phyloP scores from a whole-genome alignment of 495 filamentous ascomycete species.

The Penicillium bovifimosum region DNA sequence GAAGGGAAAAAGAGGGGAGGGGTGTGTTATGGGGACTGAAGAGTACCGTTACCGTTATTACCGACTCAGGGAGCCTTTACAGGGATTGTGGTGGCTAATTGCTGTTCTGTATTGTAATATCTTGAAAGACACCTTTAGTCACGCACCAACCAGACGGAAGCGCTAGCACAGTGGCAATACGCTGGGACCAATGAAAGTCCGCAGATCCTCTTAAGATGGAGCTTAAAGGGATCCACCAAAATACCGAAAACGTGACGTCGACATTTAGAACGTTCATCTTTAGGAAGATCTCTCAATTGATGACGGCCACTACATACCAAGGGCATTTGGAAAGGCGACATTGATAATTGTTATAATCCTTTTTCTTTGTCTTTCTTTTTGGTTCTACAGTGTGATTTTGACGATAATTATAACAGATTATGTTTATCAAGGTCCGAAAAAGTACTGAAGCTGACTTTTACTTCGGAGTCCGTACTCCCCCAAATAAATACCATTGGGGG shows the following conservation, averaged over 20 bases:
- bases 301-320: neutral
- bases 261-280: slow-evolving; percentile 1
- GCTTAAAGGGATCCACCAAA: neutral
- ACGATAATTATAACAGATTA: no score
- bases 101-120: neutral
- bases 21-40: slow-evolving; percentile 11
- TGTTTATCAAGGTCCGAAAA: no score
- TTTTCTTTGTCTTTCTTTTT: no score
- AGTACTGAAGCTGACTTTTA: no score
- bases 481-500: neutral
- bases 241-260: slow-evolving; percentile 20
- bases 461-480: no score
- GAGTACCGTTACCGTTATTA: slow-evolving; percentile 14
- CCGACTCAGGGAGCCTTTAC: neutral
- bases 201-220: neutral
- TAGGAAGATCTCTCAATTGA: neutral
- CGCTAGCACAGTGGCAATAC: slow-evolving; percentile 23
- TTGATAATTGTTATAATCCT: neutral
- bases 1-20: slow-evolving; percentile 24
- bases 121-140: slow-evolving; percentile 19
- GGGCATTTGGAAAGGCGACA: neutral
- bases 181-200: slow-evolving; percentile 16
- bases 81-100: neutral
- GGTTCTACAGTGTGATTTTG: no score
- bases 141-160: slow-evolving; percentile 27